These are phyloP conservation scores for Amanita phalloides DNA, from an alignment of 768 basidiomycete genomes.

Conservation along the genomic window DNA sequence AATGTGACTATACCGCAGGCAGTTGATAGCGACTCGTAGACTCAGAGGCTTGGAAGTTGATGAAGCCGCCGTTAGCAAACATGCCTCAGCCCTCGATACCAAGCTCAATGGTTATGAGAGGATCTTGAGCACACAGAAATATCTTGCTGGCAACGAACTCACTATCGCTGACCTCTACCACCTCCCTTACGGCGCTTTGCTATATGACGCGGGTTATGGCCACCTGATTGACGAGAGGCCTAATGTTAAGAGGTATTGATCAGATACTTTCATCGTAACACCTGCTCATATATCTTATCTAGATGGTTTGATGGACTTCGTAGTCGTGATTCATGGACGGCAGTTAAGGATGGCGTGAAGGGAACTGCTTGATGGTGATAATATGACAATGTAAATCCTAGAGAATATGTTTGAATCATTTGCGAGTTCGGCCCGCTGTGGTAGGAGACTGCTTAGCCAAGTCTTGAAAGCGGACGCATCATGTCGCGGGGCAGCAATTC, in stretches of 20 bases:
- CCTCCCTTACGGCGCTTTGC: conserved; percentile 26
- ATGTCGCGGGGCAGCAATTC: too few species aligned
- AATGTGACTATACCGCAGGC: background rate
- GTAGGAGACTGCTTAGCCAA: too few species aligned
- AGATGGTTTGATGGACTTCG: conserved; percentile 24
- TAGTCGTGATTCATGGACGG: conserved; percentile 35
- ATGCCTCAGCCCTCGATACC: conserved; percentile 19
- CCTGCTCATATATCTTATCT: background rate
- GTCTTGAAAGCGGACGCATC: too few species aligned
- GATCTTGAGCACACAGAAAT: conserved; percentile 45
- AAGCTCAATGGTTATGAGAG: conserved; percentile 47
- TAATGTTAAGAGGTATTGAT: conserved; percentile 30
- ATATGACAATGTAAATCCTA: too few species aligned
- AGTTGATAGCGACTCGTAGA: conserved; percentile 5
- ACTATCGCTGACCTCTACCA: conserved; percentile 53
- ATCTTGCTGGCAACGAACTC: conserved; percentile 44
- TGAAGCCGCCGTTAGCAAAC: conserved; percentile 15
- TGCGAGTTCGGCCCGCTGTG: too few species aligned
- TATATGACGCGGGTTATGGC: conserved; percentile 14
- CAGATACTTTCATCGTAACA: background rate
- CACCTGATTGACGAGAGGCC: conserved; percentile 24
- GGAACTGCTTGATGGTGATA: background rate
- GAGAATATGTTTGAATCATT: too few species aligned
- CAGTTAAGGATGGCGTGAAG: conserved; percentile 30
- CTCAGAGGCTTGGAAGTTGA: conserved; percentile 18